phyloP scores from a whole-genome alignment of 2,329 filamentous ascomycete species.

The Alternaria atra region DNA sequence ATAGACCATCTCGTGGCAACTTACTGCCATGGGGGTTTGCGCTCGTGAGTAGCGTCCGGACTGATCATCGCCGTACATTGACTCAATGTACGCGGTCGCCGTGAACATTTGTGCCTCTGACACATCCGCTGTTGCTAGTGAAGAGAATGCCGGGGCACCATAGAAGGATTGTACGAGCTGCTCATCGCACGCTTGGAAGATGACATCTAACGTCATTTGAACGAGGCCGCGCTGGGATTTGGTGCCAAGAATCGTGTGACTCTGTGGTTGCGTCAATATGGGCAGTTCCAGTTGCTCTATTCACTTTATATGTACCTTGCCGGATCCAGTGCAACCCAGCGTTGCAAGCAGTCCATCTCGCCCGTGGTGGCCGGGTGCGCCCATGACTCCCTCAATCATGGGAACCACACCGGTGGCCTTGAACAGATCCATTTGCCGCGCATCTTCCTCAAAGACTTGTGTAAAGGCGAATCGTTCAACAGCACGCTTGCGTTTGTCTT shows the following conservation, averaged over 20 bases:
- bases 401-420: conserved; percentile 77
- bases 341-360: conserved; percentile 91
- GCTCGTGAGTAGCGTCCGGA: conserved; percentile 60
- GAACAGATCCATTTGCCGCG: conserved; percentile 87
- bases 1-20: conserved; percentile 33
- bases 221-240: conserved; percentile 86
- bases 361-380: conserved; percentile 75
- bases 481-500: conserved; percentile 82
- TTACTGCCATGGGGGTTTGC: conserved; percentile 58
- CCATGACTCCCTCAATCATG: conserved; percentile 83
- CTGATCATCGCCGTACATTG: conserved; percentile 74
- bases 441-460: conserved; percentile 86
- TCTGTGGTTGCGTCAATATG: conserved; percentile 62
- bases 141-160: conserved; percentile 72
- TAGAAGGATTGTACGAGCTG: conserved; percentile 70
- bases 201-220: conserved; percentile 87
- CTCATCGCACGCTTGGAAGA: conserved; percentile 81
- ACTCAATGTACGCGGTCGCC: conserved; percentile 80
- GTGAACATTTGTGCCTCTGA: conserved; percentile 82
- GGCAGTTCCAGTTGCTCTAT: conserved; percentile 4
- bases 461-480: conserved; percentile 96
- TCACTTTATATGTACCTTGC: conserved; percentile 71
- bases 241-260: conserved; percentile 93
- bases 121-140: conserved; percentile 77
- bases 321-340: conserved; percentile 91